Base-by-base conservation (phyloP, 768 basidiomycete species). In the Lepiota brunneoincarnata region DNA sequence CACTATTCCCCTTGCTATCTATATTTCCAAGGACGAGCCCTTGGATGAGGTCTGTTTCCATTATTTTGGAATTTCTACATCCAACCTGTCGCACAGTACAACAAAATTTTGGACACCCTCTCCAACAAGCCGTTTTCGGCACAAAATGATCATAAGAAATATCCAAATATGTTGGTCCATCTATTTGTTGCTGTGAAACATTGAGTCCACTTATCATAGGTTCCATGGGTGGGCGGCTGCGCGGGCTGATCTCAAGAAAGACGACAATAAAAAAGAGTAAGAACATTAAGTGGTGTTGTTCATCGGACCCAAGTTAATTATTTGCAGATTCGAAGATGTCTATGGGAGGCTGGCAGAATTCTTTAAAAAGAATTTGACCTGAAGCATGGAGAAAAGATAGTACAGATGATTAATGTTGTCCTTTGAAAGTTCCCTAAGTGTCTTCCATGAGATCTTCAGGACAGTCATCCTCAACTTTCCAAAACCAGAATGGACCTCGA, bases 401-500 rank as follows among this genome's bases (percentile, higher is more conserved):
- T 40, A 28, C 40, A 28, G 34, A 14, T 35, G 11, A 21, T 26
- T 15, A 21, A 24, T 20, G 17, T n/a, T 31, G 26, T 39, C 4
- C 31, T 18, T 24, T 18, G 31, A 28, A 54, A 31, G 45, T 42
- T 12, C 28, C 36, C 61, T 51, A 68, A 4, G 63, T 67, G 46
- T 65, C 68, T 53, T 74, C 71, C 64, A 74, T 70, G 24, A 77
- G 61, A 45, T 72, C 62, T 5, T 65, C 61, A 12, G 71, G 63
- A 61, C 65, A 63, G 48, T 72, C 63, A 9, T 75, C 72, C 15
- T 67, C 68, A 41, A 80, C 79, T 66, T 85, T 86, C 78, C 82
- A 86, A 59, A 88, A 72, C 86, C 85, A 88, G 63, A 87, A 88
- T 2, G 87, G 86, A 39, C 86, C 86, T 87, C 58, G 10, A 20